These are phyloP conservation scores for Clonostachys rosea DNA, from an alignment of 2,329 filamentous ascomycete species.

Conservation along the genomic window DNA sequence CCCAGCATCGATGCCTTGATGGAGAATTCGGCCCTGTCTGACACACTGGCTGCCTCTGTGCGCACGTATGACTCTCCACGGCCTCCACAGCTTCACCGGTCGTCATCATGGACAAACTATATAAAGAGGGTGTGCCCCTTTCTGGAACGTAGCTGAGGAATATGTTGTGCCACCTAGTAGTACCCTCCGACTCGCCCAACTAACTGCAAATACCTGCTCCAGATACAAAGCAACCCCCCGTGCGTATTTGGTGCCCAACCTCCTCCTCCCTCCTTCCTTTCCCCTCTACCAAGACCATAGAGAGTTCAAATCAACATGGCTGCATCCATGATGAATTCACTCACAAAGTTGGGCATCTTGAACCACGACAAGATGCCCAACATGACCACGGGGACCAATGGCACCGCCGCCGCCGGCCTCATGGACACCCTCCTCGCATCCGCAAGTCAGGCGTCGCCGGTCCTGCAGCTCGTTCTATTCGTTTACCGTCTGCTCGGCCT, in stretches of 20 bases:
- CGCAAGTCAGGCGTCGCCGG: constrained; percentile 28
- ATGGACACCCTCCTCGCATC: constrained; percentile 39
- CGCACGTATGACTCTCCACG: too few relatives aligned
- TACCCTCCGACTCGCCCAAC: too few relatives aligned
- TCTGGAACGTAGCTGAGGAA: too few relatives aligned
- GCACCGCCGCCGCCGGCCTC: constrained; percentile 14
- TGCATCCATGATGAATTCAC: constrained; percentile 12
- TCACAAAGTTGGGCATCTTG: constrained; percentile 14
- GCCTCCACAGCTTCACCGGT: too few relatives aligned
- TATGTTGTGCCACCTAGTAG: too few relatives aligned
- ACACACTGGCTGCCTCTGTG: too few relatives aligned
- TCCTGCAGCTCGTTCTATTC: constrained; percentile 35
- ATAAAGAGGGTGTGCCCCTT: too few relatives aligned
- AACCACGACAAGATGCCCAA: not conserved
- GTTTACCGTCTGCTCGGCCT: constrained; percentile 38
- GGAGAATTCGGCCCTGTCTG: too few relatives aligned
- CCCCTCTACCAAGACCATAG: not conserved
- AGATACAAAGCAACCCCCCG: too few relatives aligned
- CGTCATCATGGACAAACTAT: too few relatives aligned
- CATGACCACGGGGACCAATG: constrained; percentile 11
- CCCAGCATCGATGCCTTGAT: too few relatives aligned
- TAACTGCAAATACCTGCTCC: too few relatives aligned
- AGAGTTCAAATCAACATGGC: not conserved
- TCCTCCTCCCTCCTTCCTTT: not conserved
- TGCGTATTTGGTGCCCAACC: not conserved